Evolutionary conservation across 164 flowering plant species (phyloP), one percentile per base, ranked within the genome.

Genomic region (Cinnamomum chago): DNA sequence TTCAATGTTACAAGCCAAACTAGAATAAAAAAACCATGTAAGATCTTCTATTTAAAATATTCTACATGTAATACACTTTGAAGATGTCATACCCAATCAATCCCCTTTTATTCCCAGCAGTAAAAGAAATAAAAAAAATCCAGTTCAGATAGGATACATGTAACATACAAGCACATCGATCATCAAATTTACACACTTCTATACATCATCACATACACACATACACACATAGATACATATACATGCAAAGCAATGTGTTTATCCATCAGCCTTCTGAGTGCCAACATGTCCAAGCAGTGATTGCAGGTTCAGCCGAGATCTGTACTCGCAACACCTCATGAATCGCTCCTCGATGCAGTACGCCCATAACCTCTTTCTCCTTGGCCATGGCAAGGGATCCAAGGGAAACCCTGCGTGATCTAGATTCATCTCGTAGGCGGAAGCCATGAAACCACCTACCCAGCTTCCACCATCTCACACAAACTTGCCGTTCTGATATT

Each of bases 381-480:
- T 84, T 85, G 18, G 76, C 71, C 58, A 64, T 72, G 20, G 83
- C 84, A 67, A 94, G 84, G 58, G 90, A 91, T 13, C 76, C 83
- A 50, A 94, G 81, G 65, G 94, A 87, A 70, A 88, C 72, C 75
- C 70, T 74, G 15, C 92, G 85, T 20, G 78, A 82, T 64, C 76
- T 83, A 40, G 84, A 79, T 70, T 92, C 94, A 64, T 94, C 96
- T 67, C 90, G 78, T 81, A 86, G 70, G 58, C 96, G 96, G 73
- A 87, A 92, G 40, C 96, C 97, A 73, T 82, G 79, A 40, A 84
- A 84, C 94, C 93, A 91, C 73, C 94, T 83, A 4, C 98, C 97
- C 33, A 91, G 86, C 83, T 90, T 94, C 98, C 97, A 94, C 97
- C 97, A 94, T 71, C 80, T 89, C 50, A 94, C 85, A 24, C 90